phyloP scores from a whole-genome alignment of 2,329 filamentous ascomycete species.

The Aspergillus tamarii region DNA sequence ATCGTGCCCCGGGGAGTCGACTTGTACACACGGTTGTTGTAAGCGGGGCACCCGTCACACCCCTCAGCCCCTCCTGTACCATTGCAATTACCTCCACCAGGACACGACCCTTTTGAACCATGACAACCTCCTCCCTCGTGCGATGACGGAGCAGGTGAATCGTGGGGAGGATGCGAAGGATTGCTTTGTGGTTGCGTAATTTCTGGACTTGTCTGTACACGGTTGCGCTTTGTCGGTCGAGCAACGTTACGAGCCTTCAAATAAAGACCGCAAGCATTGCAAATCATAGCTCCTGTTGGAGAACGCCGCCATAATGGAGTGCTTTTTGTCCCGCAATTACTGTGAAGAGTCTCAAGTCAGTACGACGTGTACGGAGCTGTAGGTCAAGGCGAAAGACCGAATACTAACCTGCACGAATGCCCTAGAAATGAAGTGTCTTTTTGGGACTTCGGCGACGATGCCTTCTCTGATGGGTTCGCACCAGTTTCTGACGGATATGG shows the following conservation, averaged over 20 bases:
- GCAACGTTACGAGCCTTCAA: slow-evolving; percentile 90
- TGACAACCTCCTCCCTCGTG: slow-evolving; percentile 32
- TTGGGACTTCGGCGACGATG: slow-evolving; percentile 40
- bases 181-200: slow-evolving; percentile 10
- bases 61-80: slow-evolving; percentile 94
- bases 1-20: slow-evolving; percentile 58
- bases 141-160: slow-evolving; percentile 40
- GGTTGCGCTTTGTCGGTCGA: slow-evolving; percentile 87
- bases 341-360: slow-evolving; percentile 43
- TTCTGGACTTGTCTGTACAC: slow-evolving; percentile 52
- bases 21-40: slow-evolving; percentile 96
- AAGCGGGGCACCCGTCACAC: slow-evolving; percentile 93
- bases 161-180: slow-evolving; percentile 21
- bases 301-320: slow-evolving; percentile 95
- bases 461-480: slow-evolving; percentile 20
- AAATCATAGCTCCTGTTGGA: slow-evolving; percentile 90
- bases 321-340: slow-evolving; percentile 91
- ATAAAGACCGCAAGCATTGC: slow-evolving; percentile 96
- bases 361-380: neutral
- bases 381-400: neutral
- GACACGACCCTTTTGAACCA: slow-evolving; percentile 78
- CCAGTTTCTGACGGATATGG: slow-evolving; percentile 27
- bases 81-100: slow-evolving; percentile 92
- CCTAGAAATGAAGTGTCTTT: slow-evolving; percentile 45
- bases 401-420: slow-evolving; percentile 46